These are phyloP conservation scores for Diutina siamensis DNA, from an alignment of 1,139 yeast species.

Conservation along the genomic window DNA sequence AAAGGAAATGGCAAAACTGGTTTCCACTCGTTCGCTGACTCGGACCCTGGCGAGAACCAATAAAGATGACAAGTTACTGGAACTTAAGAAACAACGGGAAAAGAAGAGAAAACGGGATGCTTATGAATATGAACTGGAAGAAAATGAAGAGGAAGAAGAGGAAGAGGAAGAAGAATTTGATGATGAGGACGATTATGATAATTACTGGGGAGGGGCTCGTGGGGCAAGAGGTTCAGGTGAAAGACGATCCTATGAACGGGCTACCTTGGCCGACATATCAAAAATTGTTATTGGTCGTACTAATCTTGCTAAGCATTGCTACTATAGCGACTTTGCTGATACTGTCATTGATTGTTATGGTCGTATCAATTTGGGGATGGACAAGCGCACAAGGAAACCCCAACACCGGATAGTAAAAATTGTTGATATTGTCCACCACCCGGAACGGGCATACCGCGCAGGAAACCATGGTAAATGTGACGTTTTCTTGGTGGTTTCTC, in stretches of 20 bases:
- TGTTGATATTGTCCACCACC: conserved; percentile 42
- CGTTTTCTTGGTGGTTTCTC: conserved; percentile 53
- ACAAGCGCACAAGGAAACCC: conserved; percentile 49
- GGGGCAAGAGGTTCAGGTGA: conserved; percentile 26
- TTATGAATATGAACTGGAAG: conserved; percentile 13
- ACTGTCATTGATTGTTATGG: conserved; percentile 67
- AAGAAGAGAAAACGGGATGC: conserved; percentile 34
- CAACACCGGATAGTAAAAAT: conserved; percentile 79
- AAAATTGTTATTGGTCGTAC: conserved; percentile 68
- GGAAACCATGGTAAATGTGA: conserved; percentile 41
- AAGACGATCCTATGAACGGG: conserved; percentile 21
- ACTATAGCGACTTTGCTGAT: conserved; percentile 69
- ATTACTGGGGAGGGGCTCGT: conserved; percentile 25
- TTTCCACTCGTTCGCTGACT: conserved; percentile 16
- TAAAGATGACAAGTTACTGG: conserved; percentile 53
- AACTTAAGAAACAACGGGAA: conserved; percentile 78
- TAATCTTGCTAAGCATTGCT: conserved; percentile 62
- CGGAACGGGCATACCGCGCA: conserved; percentile 42
- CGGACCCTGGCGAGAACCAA: conserved; percentile 15
- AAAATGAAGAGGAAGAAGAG: conserved; percentile 17
- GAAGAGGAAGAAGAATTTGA: conserved; percentile 30
- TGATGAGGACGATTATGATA: conserved; percentile 20
- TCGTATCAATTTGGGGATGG: conserved; percentile 68
- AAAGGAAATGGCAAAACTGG: conserved; percentile 22
- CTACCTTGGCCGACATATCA: conserved; percentile 50